phyloP scores from a whole-genome alignment of 2,329 filamentous ascomycete species.

The Ophiosphaerella narmari region DNA sequence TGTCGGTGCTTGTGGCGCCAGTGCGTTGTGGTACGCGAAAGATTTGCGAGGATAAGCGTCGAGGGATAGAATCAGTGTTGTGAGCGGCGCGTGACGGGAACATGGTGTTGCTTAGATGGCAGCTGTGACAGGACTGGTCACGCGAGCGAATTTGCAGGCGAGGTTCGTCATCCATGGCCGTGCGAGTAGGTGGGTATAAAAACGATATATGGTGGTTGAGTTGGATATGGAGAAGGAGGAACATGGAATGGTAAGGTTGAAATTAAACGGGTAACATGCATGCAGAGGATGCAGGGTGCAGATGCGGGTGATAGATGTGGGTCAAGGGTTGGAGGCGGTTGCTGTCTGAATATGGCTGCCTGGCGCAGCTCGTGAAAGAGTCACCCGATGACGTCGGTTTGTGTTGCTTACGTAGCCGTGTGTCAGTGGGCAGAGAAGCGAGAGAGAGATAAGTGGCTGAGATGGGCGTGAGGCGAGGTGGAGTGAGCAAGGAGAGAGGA shows the following conservation, averaged over 20 bases:
- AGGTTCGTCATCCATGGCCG: slow-evolving; percentile 16
- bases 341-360: slow-evolving; percentile 29
- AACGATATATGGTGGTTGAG: too few relatives aligned
- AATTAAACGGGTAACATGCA: slow-evolving; percentile 14
- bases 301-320: slow-evolving; percentile 23
- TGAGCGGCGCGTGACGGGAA: slow-evolving; percentile 22
- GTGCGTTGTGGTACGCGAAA: slow-evolving; percentile 14
- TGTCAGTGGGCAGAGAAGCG: slow-evolving; percentile 9
- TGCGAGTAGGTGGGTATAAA: too few relatives aligned
- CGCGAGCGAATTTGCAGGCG: slow-evolving; percentile 18
- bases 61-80: slow-evolving; percentile 11
- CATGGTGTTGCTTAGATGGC: slow-evolving; percentile 19
- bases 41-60: slow-evolving; percentile 10
- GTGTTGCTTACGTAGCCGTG: slow-evolving; percentile 21
- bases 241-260: not conserved
- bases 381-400: slow-evolving; percentile 39
- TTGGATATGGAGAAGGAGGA: not conserved
- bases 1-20: slow-evolving; percentile 3
- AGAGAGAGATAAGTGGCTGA: not conserved
- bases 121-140: slow-evolving; percentile 17
- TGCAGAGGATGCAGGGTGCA: slow-evolving; percentile 17
- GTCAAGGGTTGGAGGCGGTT: slow-evolving; percentile 1
- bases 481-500: slow-evolving; percentile 5
- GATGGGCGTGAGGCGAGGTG: not conserved
- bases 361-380: slow-evolving; percentile 27